Evolutionary conservation across 306 rosid species (phyloP).

Genomic region (Trichosanthes truncata): DNA sequence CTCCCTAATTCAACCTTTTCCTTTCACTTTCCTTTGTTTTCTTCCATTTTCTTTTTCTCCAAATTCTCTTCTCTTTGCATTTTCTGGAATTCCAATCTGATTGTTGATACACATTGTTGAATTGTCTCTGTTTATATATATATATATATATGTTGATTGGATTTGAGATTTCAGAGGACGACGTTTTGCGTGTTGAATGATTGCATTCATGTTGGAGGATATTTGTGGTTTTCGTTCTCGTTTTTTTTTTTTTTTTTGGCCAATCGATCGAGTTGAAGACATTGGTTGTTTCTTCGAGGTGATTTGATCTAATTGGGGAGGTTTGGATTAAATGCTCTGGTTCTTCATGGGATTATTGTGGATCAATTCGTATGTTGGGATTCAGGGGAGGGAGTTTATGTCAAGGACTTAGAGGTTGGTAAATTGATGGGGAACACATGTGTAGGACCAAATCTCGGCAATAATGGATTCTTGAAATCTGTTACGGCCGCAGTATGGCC

Average conservation of each 20-base stretch:
- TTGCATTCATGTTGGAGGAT: neutral
- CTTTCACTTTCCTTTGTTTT: neutral
- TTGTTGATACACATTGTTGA: neutral
- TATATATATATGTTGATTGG: neutral
- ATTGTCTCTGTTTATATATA: neutral
- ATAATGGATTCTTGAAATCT: conserved; percentile 57
- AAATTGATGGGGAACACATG: conserved; percentile 89
- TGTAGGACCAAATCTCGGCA: conserved; percentile 60
- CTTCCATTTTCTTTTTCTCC: neutral
- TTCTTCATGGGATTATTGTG: conserved; percentile 25
- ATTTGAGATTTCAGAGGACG: conserved; percentile 1
- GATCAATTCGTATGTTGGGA: conserved; percentile 20
- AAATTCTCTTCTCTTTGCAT: neutral
- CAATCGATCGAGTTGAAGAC: neutral
- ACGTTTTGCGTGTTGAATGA: neutral
- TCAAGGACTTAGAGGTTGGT: conserved; percentile 15
- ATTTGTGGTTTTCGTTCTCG: neutral
- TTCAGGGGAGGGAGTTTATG: conserved; percentile 18
- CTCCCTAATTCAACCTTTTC: neutral
- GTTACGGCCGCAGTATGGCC: conserved; percentile 60
- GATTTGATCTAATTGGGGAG: conserved; percentile 16
- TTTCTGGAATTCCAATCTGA: neutral
- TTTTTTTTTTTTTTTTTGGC: neutral
- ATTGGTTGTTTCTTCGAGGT: conserved; percentile 18
- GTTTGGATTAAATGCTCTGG: conserved; percentile 1